These are phyloP conservation scores for Tulasnella sp. DNA, from an alignment of 768 basidiomycete genomes.

Conservation along the genomic window DNA sequence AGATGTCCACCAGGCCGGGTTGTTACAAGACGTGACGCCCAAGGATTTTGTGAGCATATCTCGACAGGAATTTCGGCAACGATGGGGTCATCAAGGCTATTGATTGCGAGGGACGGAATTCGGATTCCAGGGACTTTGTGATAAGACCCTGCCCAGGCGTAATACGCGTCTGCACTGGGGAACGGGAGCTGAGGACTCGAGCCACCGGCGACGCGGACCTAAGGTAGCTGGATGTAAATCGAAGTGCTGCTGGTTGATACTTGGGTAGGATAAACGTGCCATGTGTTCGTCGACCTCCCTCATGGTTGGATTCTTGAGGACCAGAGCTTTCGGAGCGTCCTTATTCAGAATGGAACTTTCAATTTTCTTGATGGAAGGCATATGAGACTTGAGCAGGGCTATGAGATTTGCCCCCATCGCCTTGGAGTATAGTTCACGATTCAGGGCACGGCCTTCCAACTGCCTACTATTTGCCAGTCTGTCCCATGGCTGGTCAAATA, in stretches of 20 bases:
- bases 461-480: constrained; percentile 22
- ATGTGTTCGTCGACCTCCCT: constrained; percentile 27
- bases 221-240: background rate
- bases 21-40: constrained; percentile 32
- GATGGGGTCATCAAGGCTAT: constrained; percentile 38
- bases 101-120: constrained; percentile 37
- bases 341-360: constrained; percentile 22
- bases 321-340: constrained; percentile 17
- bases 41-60: constrained; percentile 31
- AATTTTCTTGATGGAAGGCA: constrained; percentile 18
- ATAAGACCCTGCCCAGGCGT: constrained; percentile 32
- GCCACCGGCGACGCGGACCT: constrained; percentile 34
- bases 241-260: background rate
- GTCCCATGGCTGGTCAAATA: constrained; percentile 28
- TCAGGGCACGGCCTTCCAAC: constrained; percentile 31
- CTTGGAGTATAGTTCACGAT: constrained; percentile 33
- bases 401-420: constrained; percentile 37
- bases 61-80: constrained; percentile 34
- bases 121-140: constrained; percentile 32
- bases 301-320: constrained; percentile 23
- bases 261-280: background rate
- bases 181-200: constrained; percentile 20
- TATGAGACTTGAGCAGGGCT: constrained; percentile 23
- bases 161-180: constrained; percentile 35
- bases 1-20: constrained; percentile 28